Conservation (phyloP, 495 filamentous ascomycete species). For the Hypoxylon cercidicola region DNA sequence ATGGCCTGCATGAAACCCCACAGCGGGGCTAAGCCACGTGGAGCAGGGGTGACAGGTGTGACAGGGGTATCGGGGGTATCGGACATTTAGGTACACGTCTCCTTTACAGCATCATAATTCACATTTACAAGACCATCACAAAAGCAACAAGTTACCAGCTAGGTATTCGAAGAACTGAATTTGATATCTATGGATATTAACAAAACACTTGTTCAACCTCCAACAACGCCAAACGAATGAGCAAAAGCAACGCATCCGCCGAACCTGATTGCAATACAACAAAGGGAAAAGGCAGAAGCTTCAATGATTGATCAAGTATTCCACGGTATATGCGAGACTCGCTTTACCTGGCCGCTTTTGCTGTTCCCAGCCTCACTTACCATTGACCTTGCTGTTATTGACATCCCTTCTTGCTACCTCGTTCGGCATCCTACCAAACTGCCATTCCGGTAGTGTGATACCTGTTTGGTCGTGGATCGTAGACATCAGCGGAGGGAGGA, state of each 20-base stretch:
- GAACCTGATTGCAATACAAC: not conserved
- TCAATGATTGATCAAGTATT: not conserved
- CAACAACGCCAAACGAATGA: not conserved
- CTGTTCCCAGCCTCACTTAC: slow-evolving; percentile 8
- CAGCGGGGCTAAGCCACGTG: slow-evolving; percentile 14
- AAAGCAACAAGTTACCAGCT: too few relatives aligned
- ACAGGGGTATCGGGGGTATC: slow-evolving; percentile 11
- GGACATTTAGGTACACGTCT: too few relatives aligned
- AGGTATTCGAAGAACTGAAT: not conserved
- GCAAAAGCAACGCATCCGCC: not conserved
- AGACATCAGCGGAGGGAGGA: slow-evolving; percentile 77
- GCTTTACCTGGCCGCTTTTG: not conserved
- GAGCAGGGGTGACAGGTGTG: too few relatives aligned
- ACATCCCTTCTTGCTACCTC: slow-evolving; percentile 23
- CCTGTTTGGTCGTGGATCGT: slow-evolving; percentile 89
- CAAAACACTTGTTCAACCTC: not conserved
- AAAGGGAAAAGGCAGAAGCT: slow-evolving; percentile 12
- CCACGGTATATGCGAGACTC: not conserved
- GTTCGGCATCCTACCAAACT: slow-evolving; percentile 59
- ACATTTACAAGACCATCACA: too few relatives aligned
- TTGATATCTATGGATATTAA: slow-evolving; percentile 5
- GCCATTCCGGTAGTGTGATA: slow-evolving; percentile 78
- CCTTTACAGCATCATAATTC: too few relatives aligned
- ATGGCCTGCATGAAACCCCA: slow-evolving; percentile 12
- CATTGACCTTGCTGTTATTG: slow-evolving; percentile 7